Base-by-base conservation (phyloP, 225 moss, liverwort and hornwort genomes). In the Pleurozium schreberi region DNA sequence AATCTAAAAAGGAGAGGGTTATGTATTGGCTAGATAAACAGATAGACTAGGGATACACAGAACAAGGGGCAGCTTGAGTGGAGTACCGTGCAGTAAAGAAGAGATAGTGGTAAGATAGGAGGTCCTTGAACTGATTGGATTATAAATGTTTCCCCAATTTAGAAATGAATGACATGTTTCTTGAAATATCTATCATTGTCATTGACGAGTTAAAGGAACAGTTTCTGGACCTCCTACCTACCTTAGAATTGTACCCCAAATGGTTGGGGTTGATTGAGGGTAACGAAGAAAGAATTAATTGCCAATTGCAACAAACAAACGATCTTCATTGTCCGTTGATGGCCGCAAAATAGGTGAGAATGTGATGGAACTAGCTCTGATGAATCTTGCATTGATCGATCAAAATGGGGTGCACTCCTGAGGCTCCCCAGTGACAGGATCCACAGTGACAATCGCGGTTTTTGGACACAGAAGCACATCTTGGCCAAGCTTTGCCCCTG, bases 401-500 rank as follows among this genome's bases (percentile, higher is more conserved):
- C 89, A 99, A 92, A 99, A 94, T 57, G 89, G 58, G 76, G 82
- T 69, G 93, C 98, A 99, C 60, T 91, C 81, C 60, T 91, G 85
- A 34, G 98, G 97, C 81, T 96, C 97, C 66, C 98, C 98, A 7
- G 97, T 99, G 89, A 90, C 78, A 18, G 87, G 76, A 88, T 99
- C 96, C 22, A 83, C 98, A 2, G 85, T 86, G 57, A 99, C 97
- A 19, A 96, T 87, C 27, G 93, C 73, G 33, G 93, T 93, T 79
- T 59, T 89, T 30, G 95, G 85, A 68, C 98, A 99, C 5, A 68
- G 38, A 42, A 99, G 84, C 86, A 99, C 97, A 80, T 99, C 98
- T 86, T 96, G 96, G 62, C 95, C 91, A 25, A 99, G 90, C 95
- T 96, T 99, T 14, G 98, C 94, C 26, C 98, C 98, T 1, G 98